Base-by-base conservation (phyloP, 306 rosid species). In the Inga laurina region DNA sequence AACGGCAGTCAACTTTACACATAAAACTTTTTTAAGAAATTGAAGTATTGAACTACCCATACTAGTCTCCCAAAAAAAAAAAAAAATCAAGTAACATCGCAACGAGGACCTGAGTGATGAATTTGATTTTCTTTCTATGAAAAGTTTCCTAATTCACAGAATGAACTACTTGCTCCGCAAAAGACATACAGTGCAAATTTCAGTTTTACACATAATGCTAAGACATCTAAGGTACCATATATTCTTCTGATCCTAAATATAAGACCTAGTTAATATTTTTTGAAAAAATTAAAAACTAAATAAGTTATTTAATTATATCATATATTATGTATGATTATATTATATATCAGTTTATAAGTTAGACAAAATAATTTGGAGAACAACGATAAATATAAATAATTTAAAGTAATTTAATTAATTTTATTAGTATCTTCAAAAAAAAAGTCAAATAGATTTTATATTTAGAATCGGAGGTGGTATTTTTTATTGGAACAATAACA, bases 401-500 rank as follows among this genome's bases (percentile, higher is more conserved):
- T 37, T 37, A 37, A 37, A 37, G 41, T 37, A 37, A 37, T 37
- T 37, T 37, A 37, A 37, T 37, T 37, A 37, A 1, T 3, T 37
- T 37, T 37, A 6, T 37, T 37, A 37, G 5, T 37, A 37, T 37
- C 41, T 37, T 4, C 0, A 37, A 37, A 5, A 37, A 5, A 37
- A 35, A 32, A 5, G 41, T 39, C 0, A 39, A 39, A 39, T 39
- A 39, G 6, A 8, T 39, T 6, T 39, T 39, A 6, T 4, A 39
- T 39, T 39, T 39, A 39, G 8, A 4, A 39, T 1, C 0, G 0
- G 4, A 35, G 37, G 4, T 35, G 0, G 1, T 0, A 0, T 37
- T 37, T 61, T 57, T 77, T 27, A 84, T 78, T 46, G 39, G 61
- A 78, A 74, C 22, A n/a, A 30, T 52, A 37, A 64, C 67, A 56